Conservation (phyloP, 106 monocot species). For the Allium cepa region DNA sequence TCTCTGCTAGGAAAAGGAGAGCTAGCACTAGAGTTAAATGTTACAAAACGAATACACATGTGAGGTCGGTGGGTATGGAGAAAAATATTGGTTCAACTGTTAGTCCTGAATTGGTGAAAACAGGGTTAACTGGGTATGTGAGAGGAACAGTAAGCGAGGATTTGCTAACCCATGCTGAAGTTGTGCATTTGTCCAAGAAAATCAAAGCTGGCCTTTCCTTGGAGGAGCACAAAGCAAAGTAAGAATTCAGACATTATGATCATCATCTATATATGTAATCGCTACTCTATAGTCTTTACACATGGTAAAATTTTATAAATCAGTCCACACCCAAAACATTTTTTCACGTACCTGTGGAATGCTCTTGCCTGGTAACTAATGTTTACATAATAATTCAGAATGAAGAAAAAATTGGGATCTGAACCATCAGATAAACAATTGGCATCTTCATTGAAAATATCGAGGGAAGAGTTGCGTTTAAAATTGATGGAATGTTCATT, state of each 20-base stretch:
- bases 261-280: no score
- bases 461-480: constrained; percentile 37
- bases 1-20: constrained; percentile 76
- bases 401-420: constrained; percentile 67
- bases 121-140: constrained; percentile 26
- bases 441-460: constrained; percentile 61
- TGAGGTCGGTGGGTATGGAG: not conserved
- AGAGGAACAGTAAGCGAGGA: constrained; percentile 45
- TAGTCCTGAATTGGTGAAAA: constrained; percentile 35
- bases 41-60: constrained; percentile 7
- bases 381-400: constrained; percentile 25
- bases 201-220: constrained; percentile 45
- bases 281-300: no score
- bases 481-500: constrained; percentile 74
- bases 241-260: constrained; percentile 4
- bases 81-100: constrained; percentile 13
- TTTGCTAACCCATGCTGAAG: constrained; percentile 55
- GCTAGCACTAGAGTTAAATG: constrained; percentile 18
- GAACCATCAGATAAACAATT: constrained; percentile 79
- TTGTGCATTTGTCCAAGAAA: constrained; percentile 44
- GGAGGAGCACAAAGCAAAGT: constrained; percentile 50
- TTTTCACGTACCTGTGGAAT: no score
- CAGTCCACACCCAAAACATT: no score
- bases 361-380: no score
- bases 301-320: no score